These are phyloP conservation scores for Serendipita sp. DNA, from an alignment of 768 basidiomycete genomes.

Conservation along the genomic window DNA sequence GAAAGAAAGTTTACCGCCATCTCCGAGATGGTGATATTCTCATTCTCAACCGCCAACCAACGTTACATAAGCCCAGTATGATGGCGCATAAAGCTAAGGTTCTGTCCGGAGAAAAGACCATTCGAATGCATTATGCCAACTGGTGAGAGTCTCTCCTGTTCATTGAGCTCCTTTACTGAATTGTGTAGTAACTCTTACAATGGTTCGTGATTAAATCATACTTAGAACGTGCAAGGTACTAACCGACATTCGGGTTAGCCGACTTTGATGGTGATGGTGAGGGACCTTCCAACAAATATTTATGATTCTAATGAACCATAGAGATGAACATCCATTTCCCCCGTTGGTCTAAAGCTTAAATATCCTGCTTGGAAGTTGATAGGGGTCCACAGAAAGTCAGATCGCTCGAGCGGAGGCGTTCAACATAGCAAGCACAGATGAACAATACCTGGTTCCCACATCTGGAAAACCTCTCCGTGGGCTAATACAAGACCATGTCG, in stretches of 20 bases:
- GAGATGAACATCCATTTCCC: conserved; percentile 99
- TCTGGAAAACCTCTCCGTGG: conserved; percentile 96
- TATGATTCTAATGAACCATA: conserved; percentile 21
- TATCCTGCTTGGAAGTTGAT: conserved; percentile 6
- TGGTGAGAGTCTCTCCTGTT: conserved; percentile 37
- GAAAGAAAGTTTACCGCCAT: conserved; percentile 97
- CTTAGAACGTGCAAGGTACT: conserved; percentile 9
- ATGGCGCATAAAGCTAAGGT: conserved; percentile 94
- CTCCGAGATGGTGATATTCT: conserved; percentile 87
- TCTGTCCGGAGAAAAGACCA: conserved; percentile 91
- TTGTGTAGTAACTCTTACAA: conserved; percentile 84
- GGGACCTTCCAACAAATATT: conserved; percentile 14
- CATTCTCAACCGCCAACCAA: conserved; percentile 94
- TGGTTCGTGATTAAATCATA: conserved; percentile 31
- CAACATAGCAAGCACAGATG: conserved; percentile 93
- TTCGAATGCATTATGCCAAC: conserved; percentile 99
- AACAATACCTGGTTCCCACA: conserved; percentile 97
- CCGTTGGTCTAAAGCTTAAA: conserved; percentile 37
- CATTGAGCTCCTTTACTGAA: conserved; percentile 12
- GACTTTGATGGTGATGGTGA: conserved; percentile 87
- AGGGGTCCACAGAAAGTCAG: conserved; percentile 54
- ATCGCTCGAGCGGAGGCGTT: conserved; percentile 87
- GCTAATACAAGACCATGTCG: conserved; percentile 96
- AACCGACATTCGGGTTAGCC: conserved; percentile 26
- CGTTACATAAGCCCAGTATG: conserved; percentile 98